These are phyloP conservation scores for Ganoderma lucidum DNA, from an alignment of 1,284 basidiomycete species.

Conservation along the genomic window DNA sequence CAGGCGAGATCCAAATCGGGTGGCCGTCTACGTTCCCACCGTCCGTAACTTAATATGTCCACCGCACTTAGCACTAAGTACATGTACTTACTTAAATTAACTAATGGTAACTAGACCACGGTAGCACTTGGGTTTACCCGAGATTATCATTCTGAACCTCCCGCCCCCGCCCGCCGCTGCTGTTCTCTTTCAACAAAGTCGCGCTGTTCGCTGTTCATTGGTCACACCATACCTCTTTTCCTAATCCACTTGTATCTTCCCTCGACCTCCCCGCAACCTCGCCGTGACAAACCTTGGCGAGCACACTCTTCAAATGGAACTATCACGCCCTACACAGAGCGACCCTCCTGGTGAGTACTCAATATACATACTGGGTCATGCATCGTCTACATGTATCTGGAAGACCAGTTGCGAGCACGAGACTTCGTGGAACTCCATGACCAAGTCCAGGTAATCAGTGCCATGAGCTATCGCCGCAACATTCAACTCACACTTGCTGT, in stretches of 20 bases:
- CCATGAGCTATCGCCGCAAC: constrained; percentile 9
- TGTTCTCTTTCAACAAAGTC: neutral
- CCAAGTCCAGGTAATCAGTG: constrained; percentile 67
- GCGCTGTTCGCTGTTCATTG: neutral
- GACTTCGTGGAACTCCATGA: constrained; percentile 87
- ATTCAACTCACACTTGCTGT: constrained; percentile 19
- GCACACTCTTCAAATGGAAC: neutral
- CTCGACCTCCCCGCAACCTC: neutral
- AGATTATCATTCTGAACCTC: neutral
- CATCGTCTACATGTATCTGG: constrained; percentile 23
- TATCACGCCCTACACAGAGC: neutral
- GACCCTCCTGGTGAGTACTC: constrained; percentile 27
- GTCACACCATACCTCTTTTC: neutral
- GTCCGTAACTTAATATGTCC: too few species aligned
- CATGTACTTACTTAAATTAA: too few species aligned
- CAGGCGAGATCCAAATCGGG: too few species aligned
- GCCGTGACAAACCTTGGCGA: constrained; percentile 1
- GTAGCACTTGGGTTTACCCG: too few species aligned
- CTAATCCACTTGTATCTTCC: neutral
- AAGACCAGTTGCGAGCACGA: constrained; percentile 53
- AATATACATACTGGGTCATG: too few species aligned
- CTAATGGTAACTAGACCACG: too few species aligned
- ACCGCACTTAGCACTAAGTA: too few species aligned
- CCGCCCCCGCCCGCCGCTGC: neutral
- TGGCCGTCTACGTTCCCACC: too few species aligned